phyloP scores from a whole-genome alignment of 305 asterid genomes.

The Rubia tinctorum region DNA sequence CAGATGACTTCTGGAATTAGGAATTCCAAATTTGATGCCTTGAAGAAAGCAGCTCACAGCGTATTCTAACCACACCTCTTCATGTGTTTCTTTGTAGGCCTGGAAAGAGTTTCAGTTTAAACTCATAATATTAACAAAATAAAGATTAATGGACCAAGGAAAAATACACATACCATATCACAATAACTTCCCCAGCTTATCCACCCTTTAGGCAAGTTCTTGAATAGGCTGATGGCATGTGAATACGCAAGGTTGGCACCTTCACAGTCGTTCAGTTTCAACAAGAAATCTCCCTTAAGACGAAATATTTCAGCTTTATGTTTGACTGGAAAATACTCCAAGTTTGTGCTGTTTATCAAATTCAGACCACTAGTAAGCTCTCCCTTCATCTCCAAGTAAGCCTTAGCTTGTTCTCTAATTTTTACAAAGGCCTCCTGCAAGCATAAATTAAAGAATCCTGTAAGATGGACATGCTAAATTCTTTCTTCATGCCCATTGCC shows the following conservation, averaged over 20 bases:
- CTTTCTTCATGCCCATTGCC: background rate
- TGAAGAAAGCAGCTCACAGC: constrained; percentile 99
- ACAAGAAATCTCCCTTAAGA: constrained; percentile 90
- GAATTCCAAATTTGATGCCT: constrained; percentile 91
- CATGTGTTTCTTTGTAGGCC: constrained; percentile 93
- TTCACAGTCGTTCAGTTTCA: constrained; percentile 93
- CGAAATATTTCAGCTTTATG: constrained; percentile 97
- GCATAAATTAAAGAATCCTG: constrained; percentile 14
- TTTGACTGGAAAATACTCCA: constrained; percentile 93
- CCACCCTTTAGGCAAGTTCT: constrained; percentile 99
- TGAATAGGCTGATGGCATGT: constrained; percentile 83
- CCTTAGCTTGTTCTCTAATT: constrained; percentile 99
- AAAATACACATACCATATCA: constrained; percentile 70
- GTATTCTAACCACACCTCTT: constrained; percentile 94
- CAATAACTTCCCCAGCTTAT: constrained; percentile 99
- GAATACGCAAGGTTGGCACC: constrained; percentile 98
- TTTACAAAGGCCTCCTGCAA: constrained; percentile 98
- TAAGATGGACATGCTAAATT: constrained; percentile 4
- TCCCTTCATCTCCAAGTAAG: constrained; percentile 98
- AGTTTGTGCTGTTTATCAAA: constrained; percentile 91
- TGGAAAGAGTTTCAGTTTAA: constrained; percentile 31
- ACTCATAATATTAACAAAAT: constrained; percentile 13
- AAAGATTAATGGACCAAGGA: constrained; percentile 15
- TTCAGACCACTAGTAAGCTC: constrained; percentile 96
- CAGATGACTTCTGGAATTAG: constrained; percentile 97